Conservation (phyloP, 305 asterid genomes). For the Withania somnifera region DNA sequence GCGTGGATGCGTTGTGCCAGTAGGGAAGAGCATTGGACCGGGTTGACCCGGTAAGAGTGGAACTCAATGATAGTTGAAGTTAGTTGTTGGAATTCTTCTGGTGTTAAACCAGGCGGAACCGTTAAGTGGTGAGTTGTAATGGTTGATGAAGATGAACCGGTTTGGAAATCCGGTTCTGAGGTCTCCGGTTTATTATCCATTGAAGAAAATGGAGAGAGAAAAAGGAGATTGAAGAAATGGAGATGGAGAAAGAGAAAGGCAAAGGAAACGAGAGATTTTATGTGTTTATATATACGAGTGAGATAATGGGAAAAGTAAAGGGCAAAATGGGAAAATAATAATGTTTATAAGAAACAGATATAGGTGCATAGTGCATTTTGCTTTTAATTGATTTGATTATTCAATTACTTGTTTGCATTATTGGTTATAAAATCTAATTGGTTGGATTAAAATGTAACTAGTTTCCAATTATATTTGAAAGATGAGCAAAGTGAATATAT, state of each 20-base stretch:
- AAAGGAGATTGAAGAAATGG: not conserved
- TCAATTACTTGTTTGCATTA: not conserved
- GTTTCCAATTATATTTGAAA: too few relatives aligned
- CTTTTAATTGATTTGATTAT: not conserved
- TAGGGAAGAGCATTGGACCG: conserved; percentile 61
- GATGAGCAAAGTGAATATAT: too few relatives aligned
- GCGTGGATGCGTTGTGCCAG: conserved; percentile 60
- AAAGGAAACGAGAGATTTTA: not conserved
- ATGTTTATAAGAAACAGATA: not conserved
- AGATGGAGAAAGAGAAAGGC: not conserved
- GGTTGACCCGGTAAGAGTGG: conserved; percentile 58
- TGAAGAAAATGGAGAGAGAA: not conserved
- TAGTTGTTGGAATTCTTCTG: conserved; percentile 47
- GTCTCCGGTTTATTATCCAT: not conserved
- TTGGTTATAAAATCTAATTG: not conserved
- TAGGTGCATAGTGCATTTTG: not conserved
- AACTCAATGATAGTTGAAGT: conserved; percentile 30
- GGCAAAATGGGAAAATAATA: not conserved
- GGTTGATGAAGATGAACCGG: not conserved
- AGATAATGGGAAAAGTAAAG: not conserved
- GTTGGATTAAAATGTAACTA: not conserved
- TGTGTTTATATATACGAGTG: not conserved
- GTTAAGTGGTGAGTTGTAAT: conserved; percentile 19
- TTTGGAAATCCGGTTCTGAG: not conserved
- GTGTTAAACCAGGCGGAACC: conserved; percentile 35